Evolutionary conservation across 2,329 filamentous ascomycete genomes (phyloP), one percentile per base, ranked within the genome.

Genomic region (Botrytis aclada): DNA sequence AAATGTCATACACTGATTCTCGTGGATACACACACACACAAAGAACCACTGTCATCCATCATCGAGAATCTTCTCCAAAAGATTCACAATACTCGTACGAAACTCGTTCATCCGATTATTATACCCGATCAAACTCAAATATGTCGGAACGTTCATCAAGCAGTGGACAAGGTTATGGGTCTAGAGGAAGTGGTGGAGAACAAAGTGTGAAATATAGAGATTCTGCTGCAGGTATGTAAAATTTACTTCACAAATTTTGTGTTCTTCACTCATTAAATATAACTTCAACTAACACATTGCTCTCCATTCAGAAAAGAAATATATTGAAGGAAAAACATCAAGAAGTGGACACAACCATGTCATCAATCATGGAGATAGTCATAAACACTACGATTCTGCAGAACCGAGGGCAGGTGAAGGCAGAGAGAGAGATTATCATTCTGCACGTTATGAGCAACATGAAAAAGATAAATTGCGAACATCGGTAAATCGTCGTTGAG

Each of bases 321-420:
- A 61, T 32, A 47, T 72, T n/a, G 51, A 69, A 45, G 70, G 45
- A 32, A 72, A 25, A 51, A 43, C 34, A 22, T 54, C 45, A 20
- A n/a, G 39, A 47, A 47, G 34, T 22, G 62, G 70, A 16, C 47
- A 32, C 16, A 41, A 41, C n/a, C 63, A 45, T 18, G 47, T 72
- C 32, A 47, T 72, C 39, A 25, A 43, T 5, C 51, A 72, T 16
- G 63, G 62, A 14, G 29, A 37, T 18, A 60, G 62, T 56, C 29
- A 72, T 25, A 47, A 41, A 41, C 62, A 61, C 16, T 72, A 67
- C 5, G 70, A 72, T 67, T 39, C 51, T 45, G 62, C 29, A 9
- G 70, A 72, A 12, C 70, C 70, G n/a, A 60, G 62, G 47, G 41
- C 70, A 29, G 25, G 70, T 34, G 70, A 72, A 45, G 70, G 47